phyloP scores from a whole-genome alignment of 2,329 filamentous ascomycete genomes.

The Venturia carpophila region DNA sequence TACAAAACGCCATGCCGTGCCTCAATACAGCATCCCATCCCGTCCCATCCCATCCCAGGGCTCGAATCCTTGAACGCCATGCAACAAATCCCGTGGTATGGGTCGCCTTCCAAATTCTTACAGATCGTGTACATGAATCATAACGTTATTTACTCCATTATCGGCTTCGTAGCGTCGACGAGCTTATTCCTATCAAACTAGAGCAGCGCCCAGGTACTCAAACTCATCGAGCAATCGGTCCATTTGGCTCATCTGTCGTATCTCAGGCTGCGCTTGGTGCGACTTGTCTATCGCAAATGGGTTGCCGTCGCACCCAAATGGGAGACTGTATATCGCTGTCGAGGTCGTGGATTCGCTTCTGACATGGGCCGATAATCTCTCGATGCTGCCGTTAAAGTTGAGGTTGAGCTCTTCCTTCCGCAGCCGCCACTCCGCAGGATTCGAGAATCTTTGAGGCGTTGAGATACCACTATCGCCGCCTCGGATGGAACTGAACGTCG shows the following conservation, averaged over 20 bases:
- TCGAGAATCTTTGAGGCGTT: background rate
- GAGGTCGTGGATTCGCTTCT: background rate
- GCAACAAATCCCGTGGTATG: background rate
- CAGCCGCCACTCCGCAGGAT: slow-evolving; percentile 6
- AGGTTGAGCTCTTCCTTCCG: background rate
- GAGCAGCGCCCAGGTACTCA: slow-evolving; percentile 38
- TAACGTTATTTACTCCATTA: background rate
- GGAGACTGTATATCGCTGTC: slow-evolving; percentile 15
- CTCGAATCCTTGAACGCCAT: background rate
- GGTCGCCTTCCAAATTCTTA: background rate
- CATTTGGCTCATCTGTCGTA: slow-evolving; percentile 31
- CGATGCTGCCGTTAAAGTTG: slow-evolving; percentile 3
- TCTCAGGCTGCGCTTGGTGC: slow-evolving; percentile 25
- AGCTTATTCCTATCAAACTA: slow-evolving; percentile 6
- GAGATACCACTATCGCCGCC: slow-evolving; percentile 10
- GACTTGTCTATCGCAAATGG: slow-evolving; percentile 21
- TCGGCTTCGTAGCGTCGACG: background rate
- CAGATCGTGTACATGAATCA: background rate
- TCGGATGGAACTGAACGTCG: slow-evolving; percentile 18
- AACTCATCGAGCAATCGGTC: slow-evolving; percentile 44
- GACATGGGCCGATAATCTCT: slow-evolving; percentile 10
- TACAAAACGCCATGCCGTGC: background rate
- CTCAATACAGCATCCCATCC: background rate
- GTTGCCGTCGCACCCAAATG: slow-evolving; percentile 1
- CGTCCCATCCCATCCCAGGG: background rate